phyloP scores from a whole-genome alignment of 352 stramenopile species.

The Pythium diclinum region DNA sequence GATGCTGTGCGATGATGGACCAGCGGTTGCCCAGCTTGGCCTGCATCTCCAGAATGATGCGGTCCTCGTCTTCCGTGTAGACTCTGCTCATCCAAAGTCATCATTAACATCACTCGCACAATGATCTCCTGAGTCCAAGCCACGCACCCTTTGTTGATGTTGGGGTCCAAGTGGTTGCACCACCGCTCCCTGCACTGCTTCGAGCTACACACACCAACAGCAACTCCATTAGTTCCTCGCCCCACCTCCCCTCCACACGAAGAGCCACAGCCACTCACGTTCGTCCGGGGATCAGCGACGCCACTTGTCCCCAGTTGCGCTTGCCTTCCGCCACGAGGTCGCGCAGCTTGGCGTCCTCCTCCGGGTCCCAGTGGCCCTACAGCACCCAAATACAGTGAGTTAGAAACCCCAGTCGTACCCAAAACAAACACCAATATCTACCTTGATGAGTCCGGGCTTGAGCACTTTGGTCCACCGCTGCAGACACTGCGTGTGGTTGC shows the following conservation, averaged over 20 bases:
- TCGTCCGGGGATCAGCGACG: conserved; percentile 74
- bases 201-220: conserved; percentile 47
- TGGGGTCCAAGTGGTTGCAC: conserved; percentile 91
- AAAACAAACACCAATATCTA: conserved; percentile 26
- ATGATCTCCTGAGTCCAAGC: neutral
- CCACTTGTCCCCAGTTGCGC: conserved; percentile 89
- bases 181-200: conserved; percentile 93
- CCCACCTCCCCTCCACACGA: neutral
- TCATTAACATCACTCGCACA: neutral
- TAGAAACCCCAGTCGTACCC: neutral
- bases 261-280: conserved; percentile 46
- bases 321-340: conserved; percentile 85
- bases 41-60: conserved; percentile 92
- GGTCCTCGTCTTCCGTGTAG: conserved; percentile 90
- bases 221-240: neutral
- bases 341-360: conserved; percentile 86
- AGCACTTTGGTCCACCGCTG: conserved; percentile 94
- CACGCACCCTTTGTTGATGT: conserved; percentile 90
- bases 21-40: conserved; percentile 90
- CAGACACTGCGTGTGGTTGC: conserved; percentile 92
- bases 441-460: conserved; percentile 91
- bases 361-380: conserved; percentile 89
- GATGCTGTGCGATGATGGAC: conserved; percentile 90
- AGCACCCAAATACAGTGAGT: neutral
- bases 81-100: conserved; percentile 32